Evolutionary conservation across 192 early-diverging fungal species (phyloP), one percentile per base, ranked within the genome.

Genomic region (Coemansia sp.): DNA sequence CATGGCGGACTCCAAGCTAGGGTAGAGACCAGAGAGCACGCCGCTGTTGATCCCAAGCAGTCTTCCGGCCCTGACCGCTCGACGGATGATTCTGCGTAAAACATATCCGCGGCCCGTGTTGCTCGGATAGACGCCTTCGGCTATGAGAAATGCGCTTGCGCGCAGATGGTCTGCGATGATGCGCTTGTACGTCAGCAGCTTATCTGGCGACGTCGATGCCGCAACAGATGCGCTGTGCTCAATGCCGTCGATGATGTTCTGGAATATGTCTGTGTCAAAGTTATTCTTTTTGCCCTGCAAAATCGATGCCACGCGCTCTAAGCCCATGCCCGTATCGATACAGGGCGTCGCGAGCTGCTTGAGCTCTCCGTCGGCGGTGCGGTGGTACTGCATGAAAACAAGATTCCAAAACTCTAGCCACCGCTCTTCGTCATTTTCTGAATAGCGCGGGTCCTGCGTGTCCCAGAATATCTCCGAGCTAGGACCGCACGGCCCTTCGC

Each of bases 41-140:
- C 69, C 72, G 11, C 91, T 94, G 52, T 83, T 83, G 23, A 90
- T 87, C 55, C 93, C 89, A 30, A 99, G 91, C 66, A 91, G 88
- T 67, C 90, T 90, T 49, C 97, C 87, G 30, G 89, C 97, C 62
- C 95, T 84, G 20, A 87, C 89, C 61, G 93, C 97, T 63, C 97
- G 88, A 52, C 97, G 87, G 27, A 98, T 83, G 67, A 98, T 97
- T 62, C 97, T 85, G 62, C 97, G 90, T 68, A 98, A 83, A 7
- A 98, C 95, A 78, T 99, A 99, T 20, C 97, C 97, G 71, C 97
- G 92, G n/a, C 97, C 97, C 58, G 95, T 93, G 73, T 97, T 99
- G 65, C 87, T 90, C 14, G 97, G 97, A 16, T 94, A 83, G 50
- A 95, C 94, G 52, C 95, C 94, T 68, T 99, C 97, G 22, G 91